Evolutionary conservation across 768 basidiomycete species (phyloP).

Genomic region (Boletellus ananas): DNA sequence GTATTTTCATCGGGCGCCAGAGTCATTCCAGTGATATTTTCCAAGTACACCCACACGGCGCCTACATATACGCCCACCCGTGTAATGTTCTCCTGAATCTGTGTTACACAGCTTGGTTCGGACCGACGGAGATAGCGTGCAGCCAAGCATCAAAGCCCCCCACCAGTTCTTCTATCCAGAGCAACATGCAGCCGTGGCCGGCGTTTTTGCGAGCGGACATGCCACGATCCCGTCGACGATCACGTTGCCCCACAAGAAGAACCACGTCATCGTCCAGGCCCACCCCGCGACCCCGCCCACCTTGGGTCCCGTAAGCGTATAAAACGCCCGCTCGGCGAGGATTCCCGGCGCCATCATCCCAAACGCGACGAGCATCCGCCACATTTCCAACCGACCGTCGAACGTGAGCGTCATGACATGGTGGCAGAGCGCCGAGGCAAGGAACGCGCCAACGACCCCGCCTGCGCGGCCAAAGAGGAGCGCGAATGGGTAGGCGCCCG

Average conservation of each 20-base stretch:
- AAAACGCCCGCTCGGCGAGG: conserved; percentile 39
- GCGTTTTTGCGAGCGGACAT: background rate
- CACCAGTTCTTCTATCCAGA: conserved; percentile 4
- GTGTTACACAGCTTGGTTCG: background rate
- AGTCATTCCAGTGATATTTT: too few species aligned
- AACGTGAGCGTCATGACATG: conserved; percentile 49
- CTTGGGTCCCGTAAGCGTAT: conserved; percentile 18
- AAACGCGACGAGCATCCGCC: conserved; percentile 45
- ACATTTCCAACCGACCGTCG: conserved; percentile 39
- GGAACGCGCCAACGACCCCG: conserved; percentile 50
- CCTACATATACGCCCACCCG: too few species aligned
- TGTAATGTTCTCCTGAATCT: too few species aligned
- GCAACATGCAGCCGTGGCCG: background rate
- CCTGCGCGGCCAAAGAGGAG: conserved; percentile 45
- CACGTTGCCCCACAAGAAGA: conserved; percentile 20
- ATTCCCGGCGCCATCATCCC: conserved; percentile 51
- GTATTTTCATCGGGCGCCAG: too few species aligned
- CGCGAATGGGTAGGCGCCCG: conserved; percentile 27
- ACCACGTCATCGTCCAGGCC: conserved; percentile 33
- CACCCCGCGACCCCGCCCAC: conserved; percentile 30
- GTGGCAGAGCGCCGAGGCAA: conserved; percentile 54
- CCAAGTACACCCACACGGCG: too few species aligned
- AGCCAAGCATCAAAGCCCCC: conserved; percentile 7
- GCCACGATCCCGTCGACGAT: conserved; percentile 20
- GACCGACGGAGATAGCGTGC: background rate